These are phyloP conservation scores for Ambispora gerdemannii DNA, from an alignment of 192 early-diverging fungal species.

Conservation along the genomic window DNA sequence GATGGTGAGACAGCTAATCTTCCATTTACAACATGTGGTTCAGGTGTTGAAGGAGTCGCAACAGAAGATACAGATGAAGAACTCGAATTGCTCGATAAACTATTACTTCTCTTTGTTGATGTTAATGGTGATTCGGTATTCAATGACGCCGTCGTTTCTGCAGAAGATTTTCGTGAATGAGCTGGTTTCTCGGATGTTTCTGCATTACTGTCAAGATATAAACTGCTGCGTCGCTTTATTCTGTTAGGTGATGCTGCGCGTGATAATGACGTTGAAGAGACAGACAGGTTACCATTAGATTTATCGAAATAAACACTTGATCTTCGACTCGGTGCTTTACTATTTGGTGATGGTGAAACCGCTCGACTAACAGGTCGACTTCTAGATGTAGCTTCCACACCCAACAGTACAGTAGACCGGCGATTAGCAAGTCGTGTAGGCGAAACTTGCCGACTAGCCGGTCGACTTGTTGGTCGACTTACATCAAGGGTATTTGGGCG, in stretches of 20 bases:
- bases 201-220: not conserved
- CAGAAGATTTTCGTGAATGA: not conserved
- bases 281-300: not conserved
- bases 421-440: not conserved
- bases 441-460: conserved; percentile 18
- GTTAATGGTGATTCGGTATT: not conserved
- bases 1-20: not conserved
- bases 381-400: not conserved
- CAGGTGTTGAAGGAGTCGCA: conserved; percentile 9
- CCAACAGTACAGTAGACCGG: not conserved
- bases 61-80: conserved; percentile 18
- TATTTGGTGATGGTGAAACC: not conserved
- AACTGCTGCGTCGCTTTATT: not conserved
- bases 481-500: too few relatives aligned
- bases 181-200: not conserved
- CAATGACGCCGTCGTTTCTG: not conserved
- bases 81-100: conserved; percentile 20
- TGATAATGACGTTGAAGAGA: not conserved
- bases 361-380: not conserved
- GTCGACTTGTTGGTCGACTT: not conserved
- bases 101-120: not conserved
- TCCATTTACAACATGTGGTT: conserved; percentile 26
- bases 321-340: not conserved
- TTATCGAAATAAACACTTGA: not conserved
- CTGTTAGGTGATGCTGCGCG: not conserved